phyloP scores from a whole-genome alignment of 2,329 filamentous ascomycete genomes.

The Diplocarpon mali region DNA sequence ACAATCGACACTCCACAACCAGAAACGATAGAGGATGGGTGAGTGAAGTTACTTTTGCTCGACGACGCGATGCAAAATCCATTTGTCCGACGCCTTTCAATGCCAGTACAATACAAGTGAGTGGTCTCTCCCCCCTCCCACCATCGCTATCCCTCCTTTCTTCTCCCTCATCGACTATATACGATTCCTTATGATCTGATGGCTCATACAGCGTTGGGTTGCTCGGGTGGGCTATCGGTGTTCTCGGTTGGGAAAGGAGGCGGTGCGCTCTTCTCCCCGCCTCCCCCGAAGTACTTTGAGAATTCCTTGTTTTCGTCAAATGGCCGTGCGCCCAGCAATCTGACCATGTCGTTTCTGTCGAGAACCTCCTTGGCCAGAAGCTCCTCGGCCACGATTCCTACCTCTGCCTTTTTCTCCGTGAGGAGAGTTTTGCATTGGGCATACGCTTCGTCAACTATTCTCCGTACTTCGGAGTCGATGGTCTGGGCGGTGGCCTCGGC shows the following conservation, averaged over 20 bases:
- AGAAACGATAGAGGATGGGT: slow-evolving; percentile 7
- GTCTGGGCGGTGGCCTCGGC: slow-evolving; percentile 85
- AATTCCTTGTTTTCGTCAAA: slow-evolving; percentile 81
- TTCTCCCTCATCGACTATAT: not conserved
- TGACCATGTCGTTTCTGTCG: slow-evolving; percentile 81
- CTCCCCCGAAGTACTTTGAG: slow-evolving; percentile 76
- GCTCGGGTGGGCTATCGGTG: slow-evolving; percentile 19
- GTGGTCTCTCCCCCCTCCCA: not conserved
- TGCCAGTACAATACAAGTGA: slow-evolving; percentile 5
- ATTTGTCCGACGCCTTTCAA: slow-evolving; percentile 1
- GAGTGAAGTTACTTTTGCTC: slow-evolving; percentile 6
- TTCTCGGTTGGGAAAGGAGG: slow-evolving; percentile 40
- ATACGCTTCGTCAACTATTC: slow-evolving; percentile 89
- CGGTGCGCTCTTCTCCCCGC: slow-evolving; percentile 43
- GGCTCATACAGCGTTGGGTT: slow-evolving; percentile 7
- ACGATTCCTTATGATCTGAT: not conserved
- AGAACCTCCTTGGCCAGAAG: slow-evolving; percentile 86
- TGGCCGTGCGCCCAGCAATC: slow-evolving; percentile 72
- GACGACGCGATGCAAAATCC: not conserved
- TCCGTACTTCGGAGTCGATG: slow-evolving; percentile 84
- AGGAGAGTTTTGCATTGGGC: slow-evolving; percentile 78
- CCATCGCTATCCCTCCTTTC: not conserved
- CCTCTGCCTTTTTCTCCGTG: slow-evolving; percentile 73
- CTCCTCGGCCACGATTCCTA: slow-evolving; percentile 87
- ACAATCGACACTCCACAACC: not conserved